Evolutionary conservation across 1,284 basidiomycete genomes (phyloP).

Genomic region (Boletus chippewaensis): DNA sequence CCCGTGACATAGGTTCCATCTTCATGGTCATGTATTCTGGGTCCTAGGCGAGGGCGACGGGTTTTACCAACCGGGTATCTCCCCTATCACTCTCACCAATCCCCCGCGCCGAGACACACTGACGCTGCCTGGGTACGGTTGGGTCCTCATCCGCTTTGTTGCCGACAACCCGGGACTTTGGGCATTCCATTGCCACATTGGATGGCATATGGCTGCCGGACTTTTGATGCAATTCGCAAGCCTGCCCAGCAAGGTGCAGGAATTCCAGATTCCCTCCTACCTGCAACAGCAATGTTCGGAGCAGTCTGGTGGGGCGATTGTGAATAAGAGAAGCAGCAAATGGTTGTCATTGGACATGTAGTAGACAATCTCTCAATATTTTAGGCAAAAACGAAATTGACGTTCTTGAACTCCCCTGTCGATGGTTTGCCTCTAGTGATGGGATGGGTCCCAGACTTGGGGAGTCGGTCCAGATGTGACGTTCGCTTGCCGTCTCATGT

Average conservation of each 20-base stretch:
- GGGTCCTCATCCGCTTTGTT: constrained; percentile 31
- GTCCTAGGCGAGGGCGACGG: constrained; percentile 26
- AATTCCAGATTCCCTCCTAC: constrained; percentile 27
- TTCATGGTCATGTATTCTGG: constrained; percentile 30
- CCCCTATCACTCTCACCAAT: constrained; percentile 22
- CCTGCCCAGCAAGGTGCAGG: constrained; percentile 26
- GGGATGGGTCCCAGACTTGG: no score
- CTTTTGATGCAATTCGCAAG: constrained; percentile 33
- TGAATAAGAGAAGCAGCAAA: constrained; percentile 17
- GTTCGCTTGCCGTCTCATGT: no score
- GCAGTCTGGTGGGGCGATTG: constrained; percentile 23
- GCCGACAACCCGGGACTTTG: constrained; percentile 40
- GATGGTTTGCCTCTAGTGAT: no score
- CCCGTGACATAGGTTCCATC: constrained; percentile 23
- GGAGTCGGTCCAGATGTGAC: no score
- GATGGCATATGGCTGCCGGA: constrained; percentile 41
- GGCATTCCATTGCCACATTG: constrained; percentile 45
- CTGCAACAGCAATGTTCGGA: constrained; percentile 21
- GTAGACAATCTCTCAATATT: neutral
- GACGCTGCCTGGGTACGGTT: constrained; percentile 28
- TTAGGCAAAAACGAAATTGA: no score
- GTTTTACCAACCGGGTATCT: constrained; percentile 20
- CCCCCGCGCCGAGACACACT: constrained; percentile 30
- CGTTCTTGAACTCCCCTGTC: no score
- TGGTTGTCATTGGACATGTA: constrained; percentile 18